These are phyloP conservation scores for Oryza nivara DNA, from an alignment of 176 grass and related monocot species.

Conservation along the genomic window DNA sequence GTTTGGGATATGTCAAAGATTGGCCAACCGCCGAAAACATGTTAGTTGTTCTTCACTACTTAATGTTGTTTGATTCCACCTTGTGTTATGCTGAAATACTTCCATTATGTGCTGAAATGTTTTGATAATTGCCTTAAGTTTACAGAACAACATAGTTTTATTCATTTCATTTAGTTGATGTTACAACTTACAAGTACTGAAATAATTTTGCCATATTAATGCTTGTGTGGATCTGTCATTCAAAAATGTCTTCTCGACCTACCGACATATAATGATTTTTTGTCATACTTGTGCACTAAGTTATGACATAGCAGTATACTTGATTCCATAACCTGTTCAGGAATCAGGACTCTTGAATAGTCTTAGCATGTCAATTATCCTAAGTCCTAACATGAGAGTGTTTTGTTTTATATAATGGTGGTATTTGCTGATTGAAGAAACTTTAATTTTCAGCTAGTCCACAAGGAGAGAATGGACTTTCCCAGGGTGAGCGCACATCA, in stretches of 20 bases:
- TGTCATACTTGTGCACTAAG: not conserved
- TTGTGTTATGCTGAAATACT: conserved; percentile 28
- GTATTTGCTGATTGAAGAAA: conserved; percentile 34
- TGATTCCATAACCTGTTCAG: not conserved
- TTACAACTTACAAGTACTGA: conserved; percentile 16
- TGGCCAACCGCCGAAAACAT: conserved; percentile 69
- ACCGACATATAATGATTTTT: not conserved
- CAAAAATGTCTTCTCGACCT: conserved; percentile 9
- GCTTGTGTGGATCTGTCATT: not conserved
- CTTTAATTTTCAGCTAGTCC: conserved; percentile 55
- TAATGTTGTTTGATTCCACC: conserved; percentile 11
- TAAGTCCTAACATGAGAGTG: conserved; percentile 3
- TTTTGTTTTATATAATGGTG: conserved; percentile 27
- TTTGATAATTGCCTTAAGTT: conserved; percentile 24
- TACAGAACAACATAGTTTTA: not conserved
- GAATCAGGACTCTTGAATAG: conserved; percentile 6
- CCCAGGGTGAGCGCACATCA: conserved; percentile 55
- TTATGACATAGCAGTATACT: not conserved
- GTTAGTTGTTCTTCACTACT: conserved; percentile 53
- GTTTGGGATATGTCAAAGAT: conserved; percentile 99
- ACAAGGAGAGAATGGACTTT: conserved; percentile 69
- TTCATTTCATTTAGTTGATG: conserved; percentile 17
- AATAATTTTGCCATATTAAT: not conserved
- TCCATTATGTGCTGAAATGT: conserved; percentile 2
- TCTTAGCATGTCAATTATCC: not conserved